phyloP scores from a whole-genome alignment of 768 basidiomycete species.

The Rhodotorula paludigena region DNA sequence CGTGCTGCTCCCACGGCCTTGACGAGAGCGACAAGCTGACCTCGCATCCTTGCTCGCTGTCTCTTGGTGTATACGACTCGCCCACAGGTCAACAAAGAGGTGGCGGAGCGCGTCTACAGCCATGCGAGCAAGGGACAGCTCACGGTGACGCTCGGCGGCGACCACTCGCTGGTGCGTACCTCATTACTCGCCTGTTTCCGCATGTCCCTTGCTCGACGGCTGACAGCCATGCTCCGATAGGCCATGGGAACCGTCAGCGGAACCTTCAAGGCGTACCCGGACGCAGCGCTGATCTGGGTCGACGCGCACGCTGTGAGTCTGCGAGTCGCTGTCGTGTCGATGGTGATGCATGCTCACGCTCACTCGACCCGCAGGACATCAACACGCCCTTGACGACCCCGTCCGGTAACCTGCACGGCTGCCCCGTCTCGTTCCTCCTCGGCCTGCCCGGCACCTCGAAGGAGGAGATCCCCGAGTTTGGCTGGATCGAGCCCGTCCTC shows the following conservation, averaged over 20 bases:
- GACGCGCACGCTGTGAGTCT: conserved; percentile 62
- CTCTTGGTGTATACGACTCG: neutral
- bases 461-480: conserved; percentile 47
- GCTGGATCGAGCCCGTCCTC: conserved; percentile 57
- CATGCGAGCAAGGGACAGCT: conserved; percentile 74
- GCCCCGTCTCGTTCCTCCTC: conserved; percentile 92
- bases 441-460: conserved; percentile 51
- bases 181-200: conserved; percentile 40
- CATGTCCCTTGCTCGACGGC: neutral
- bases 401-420: conserved; percentile 91
- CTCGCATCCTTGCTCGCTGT: too few species aligned
- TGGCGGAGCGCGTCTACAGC: conserved; percentile 68
- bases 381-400: conserved; percentile 78
- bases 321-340: too few species aligned
- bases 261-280: conserved; percentile 58
- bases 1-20: neutral
- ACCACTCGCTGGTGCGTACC: conserved; percentile 72
- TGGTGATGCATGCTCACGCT: neutral
- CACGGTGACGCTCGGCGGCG: conserved; percentile 87
- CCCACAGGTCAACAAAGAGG: conserved; percentile 61
- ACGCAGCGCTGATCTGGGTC: conserved; percentile 81
- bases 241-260: conserved; percentile 94
- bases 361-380: conserved; percentile 57
- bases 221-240: conserved; percentile 42
- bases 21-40: too few species aligned